Evolutionary conservation across 169 alveolate genomes (phyloP).

Genomic region (Besnoitia besnoiti): DNA sequence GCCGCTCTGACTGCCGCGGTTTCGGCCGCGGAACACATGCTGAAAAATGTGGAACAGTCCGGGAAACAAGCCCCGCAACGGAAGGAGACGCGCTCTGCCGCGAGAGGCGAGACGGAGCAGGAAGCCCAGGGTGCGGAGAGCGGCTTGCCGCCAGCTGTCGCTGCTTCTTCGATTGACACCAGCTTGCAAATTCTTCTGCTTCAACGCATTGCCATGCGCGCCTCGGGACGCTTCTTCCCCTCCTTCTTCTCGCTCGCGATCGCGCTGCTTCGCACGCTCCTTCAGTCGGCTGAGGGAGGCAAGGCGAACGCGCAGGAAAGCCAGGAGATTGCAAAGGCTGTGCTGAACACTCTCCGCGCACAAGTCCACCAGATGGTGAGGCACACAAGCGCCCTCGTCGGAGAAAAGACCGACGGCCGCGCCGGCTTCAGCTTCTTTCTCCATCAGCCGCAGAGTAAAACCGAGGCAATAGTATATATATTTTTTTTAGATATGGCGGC

Average conservation of each 20-base stretch:
- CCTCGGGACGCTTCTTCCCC: not conserved
- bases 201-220: not conserved
- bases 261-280: constrained; percentile 1
- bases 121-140: not conserved
- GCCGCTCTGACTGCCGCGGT: not conserved
- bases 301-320: not conserved
- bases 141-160: not conserved
- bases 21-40: not conserved
- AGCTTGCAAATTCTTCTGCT: not conserved
- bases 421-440: no score
- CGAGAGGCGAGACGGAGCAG: not conserved
- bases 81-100: not conserved
- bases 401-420: no score
- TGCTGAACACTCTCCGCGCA: not conserved
- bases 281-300: not conserved
- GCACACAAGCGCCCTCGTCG: no score
- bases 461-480: no score
- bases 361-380: not conserved
- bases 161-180: not conserved
- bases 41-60: not conserved
- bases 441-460: no score
- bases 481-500: no score
- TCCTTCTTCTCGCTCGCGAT: constrained; percentile 39
- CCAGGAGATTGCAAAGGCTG: not conserved
- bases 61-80: not conserved